A percentile compares a stretch with the other conserved stretches of the same genome.
phyloP scores from a whole-genome alignment of 768 basidiomycete species.

The Paxillus ammoniavirescens region DNA sequence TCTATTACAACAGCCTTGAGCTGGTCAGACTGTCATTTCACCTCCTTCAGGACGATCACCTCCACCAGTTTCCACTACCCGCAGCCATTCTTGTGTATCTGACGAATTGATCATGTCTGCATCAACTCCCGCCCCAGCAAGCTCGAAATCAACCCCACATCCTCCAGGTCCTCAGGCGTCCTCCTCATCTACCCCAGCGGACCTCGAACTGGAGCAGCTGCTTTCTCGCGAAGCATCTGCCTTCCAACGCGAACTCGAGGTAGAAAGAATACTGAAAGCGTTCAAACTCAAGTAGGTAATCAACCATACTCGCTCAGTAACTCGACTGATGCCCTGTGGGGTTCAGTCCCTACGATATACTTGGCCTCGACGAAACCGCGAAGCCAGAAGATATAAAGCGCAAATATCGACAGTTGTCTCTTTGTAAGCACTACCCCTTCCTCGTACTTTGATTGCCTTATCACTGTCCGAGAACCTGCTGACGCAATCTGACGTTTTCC shows the following conservation, averaged over 20 bases:
- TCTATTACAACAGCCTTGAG: not conserved
- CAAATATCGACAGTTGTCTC: conserved; percentile 80
- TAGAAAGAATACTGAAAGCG: conserved; percentile 87
- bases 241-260: conserved; percentile 84
- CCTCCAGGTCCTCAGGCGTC: conserved; percentile 6
- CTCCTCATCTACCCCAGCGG: conserved; percentile 19
- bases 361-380: conserved; percentile 72
- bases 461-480: conserved; percentile 17
- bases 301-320: not conserved
- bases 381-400: conserved; percentile 86
- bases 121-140: conserved; percentile 12
- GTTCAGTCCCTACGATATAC: conserved; percentile 88
- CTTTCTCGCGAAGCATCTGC: conserved; percentile 79
- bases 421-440: conserved; percentile 54
- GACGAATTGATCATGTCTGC: conserved; percentile 20
- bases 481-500: conserved; percentile 12
- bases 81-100: not conserved
- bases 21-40: too few species aligned
- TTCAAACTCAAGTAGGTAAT: conserved; percentile 90
- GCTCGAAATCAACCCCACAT: conserved; percentile 11
- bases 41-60: not conserved
- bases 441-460: not conserved
- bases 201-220: conserved; percentile 74
- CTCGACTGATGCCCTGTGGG: not conserved
- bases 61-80: not conserved